Evolutionary conservation across 1,139 yeast species (phyloP).

Genomic region (Diutina neorugosa): DNA sequence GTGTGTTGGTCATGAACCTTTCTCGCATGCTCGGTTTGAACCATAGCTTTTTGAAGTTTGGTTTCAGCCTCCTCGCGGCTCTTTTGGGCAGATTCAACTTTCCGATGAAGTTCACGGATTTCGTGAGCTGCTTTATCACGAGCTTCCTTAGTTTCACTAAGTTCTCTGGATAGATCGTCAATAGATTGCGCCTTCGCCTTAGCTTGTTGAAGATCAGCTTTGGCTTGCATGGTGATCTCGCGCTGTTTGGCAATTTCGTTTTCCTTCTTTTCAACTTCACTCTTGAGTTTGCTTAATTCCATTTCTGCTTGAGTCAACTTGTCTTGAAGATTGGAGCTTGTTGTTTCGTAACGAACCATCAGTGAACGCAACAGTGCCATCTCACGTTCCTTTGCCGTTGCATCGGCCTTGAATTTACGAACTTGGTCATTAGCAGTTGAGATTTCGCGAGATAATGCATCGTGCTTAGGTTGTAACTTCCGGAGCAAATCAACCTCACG

Average conservation of each 20-base stretch:
- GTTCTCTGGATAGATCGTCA: not conserved
- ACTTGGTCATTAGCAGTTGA: not conserved
- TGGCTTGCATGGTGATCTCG: not conserved
- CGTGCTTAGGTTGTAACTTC: not conserved
- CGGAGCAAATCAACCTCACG: not conserved
- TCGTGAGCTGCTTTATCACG: slow-evolving; percentile 5
- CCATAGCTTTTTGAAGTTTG: slow-evolving; percentile 14
- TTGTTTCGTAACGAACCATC: slow-evolving; percentile 1
- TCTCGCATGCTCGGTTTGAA: slow-evolving; percentile 24
- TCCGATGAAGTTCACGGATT: slow-evolving; percentile 5
- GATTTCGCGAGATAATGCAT: not conserved
- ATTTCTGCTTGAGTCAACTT: not conserved
- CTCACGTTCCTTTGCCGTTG: slow-evolving; percentile 1
- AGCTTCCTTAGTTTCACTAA: slow-evolving; percentile 3
- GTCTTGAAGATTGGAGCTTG: not conserved
- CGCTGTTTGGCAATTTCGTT: slow-evolving; percentile 7
- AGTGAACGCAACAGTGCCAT: slow-evolving; percentile 3
- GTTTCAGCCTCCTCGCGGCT: slow-evolving; percentile 11
- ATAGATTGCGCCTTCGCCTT: not conserved
- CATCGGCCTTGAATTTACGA: slow-evolving; percentile 1
- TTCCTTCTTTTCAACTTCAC: not conserved
- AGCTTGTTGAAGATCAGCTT: slow-evolving; percentile 3
- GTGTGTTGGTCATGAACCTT: slow-evolving; percentile 17
- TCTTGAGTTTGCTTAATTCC: slow-evolving; percentile 4
- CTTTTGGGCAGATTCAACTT: slow-evolving; percentile 5